Percentiles rank a stretch among this genome's conserved stretches.
Evolutionary conservation across 257 asterid species (phyloP).

Genomic region (Capsicum rhomboideum): DNA sequence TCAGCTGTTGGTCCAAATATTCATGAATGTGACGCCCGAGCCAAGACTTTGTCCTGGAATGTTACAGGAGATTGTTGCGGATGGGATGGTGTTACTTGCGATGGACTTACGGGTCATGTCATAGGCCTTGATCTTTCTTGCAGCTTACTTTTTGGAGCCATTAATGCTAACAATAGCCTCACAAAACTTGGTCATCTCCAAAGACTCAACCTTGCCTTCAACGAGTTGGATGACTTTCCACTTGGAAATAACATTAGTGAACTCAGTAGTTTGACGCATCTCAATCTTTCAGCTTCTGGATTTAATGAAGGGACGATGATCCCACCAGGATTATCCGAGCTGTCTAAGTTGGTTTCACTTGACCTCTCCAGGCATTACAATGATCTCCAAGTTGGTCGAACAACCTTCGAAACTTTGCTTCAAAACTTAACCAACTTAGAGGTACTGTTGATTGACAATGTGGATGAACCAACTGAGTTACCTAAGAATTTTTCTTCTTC

Average conservation of each 20-base stretch:
- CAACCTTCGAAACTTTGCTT: background rate
- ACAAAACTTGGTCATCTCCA: background rate
- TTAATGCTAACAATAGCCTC: background rate
- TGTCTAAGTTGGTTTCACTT: background rate
- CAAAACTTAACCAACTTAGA: background rate
- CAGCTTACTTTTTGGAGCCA: background rate
- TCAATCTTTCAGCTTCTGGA: background rate
- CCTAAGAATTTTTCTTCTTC: background rate
- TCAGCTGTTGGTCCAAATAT: too few species aligned
- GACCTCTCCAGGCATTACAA: background rate
- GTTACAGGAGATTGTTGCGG: background rate
- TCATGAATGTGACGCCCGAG: background rate
- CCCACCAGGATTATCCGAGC: background rate
- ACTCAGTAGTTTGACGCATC: background rate
- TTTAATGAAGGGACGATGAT: background rate
- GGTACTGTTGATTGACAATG: background rate
- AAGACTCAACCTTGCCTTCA: background rate
- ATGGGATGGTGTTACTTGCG: background rate
- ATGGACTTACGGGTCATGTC: background rate
- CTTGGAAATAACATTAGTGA: background rate
- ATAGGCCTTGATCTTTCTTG: background rate
- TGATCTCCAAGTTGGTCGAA: background rate
- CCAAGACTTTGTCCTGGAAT: background rate
- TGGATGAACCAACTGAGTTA: background rate
- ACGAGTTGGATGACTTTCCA: background rate